Evolutionary conservation across 805 yeast genomes (phyloP).

Genomic region (Starmerella bacillaris): DNA sequence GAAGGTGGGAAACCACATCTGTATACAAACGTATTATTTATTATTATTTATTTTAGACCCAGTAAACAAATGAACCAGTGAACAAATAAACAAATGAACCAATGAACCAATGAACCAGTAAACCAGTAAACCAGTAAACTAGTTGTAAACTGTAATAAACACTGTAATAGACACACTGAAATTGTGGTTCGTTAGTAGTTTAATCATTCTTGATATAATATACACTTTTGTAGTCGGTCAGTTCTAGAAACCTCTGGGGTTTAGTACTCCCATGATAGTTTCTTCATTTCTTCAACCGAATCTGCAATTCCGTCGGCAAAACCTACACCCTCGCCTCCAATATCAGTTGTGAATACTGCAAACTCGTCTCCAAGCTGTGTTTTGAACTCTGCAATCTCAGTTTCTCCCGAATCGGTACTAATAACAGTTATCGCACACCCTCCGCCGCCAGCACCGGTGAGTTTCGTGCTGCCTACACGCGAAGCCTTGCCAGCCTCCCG

Average conservation of each 20-base stretch:
- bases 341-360: constrained; percentile 56
- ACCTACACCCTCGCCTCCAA: constrained; percentile 88
- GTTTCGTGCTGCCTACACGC: constrained; percentile 67
- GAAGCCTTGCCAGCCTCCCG: constrained; percentile 46
- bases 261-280: constrained; percentile 9
- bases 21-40: too few species aligned
- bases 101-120: too few species aligned
- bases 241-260: too few species aligned
- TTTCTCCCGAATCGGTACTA: constrained; percentile 25
- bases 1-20: too few species aligned
- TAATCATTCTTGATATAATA: background rate
- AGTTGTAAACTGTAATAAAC: too few species aligned
- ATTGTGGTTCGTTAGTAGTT: background rate
- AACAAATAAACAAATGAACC: too few species aligned
- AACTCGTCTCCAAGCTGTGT: constrained; percentile 34
- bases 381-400: constrained; percentile 12
- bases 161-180: too few species aligned
- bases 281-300: background rate
- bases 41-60: too few species aligned
- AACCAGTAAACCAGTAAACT: too few species aligned
- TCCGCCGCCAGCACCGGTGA: constrained; percentile 98
- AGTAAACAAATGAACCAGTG: too few species aligned
- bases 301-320: constrained; percentile 3
- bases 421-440: constrained; percentile 90
- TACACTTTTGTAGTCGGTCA: too few species aligned